A percentile compares a stretch with the other conserved stretches of the same genome.
phyloP scores from a whole-genome alignment of 169 alveolate species.

The Cryptosporidium meleagridis region DNA sequence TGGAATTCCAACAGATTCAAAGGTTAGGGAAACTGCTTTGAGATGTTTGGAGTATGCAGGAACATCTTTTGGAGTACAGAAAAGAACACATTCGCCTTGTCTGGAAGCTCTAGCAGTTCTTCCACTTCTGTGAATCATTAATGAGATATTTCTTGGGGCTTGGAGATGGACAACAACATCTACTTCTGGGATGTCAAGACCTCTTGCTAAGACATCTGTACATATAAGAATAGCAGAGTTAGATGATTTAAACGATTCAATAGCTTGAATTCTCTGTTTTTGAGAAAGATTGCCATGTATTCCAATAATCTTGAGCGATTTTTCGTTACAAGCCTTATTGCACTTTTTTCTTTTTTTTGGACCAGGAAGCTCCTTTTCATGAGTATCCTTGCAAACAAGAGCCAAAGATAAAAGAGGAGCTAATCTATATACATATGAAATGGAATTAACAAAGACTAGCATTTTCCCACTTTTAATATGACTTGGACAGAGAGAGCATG shows the following conservation, averaged over 20 bases:
- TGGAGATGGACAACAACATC: conserved; percentile 96
- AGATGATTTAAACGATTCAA: conserved; percentile 80
- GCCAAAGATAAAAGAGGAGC: conserved; percentile 73
- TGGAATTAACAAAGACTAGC: conserved; percentile 83
- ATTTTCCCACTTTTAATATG: conserved; percentile 63
- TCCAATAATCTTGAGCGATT: conserved; percentile 46
- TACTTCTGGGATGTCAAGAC: conserved; percentile 96
- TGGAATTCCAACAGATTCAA: conserved; percentile 28
- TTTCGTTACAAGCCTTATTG: conserved; percentile 2
- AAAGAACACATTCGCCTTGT: conserved; percentile 82
- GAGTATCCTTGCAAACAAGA: conserved; percentile 42
- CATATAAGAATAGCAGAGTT: conserved; percentile 86
- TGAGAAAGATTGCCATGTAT: conserved; percentile 84
- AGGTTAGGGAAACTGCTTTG: conserved; percentile 35
- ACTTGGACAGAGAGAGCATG: conserved; percentile 48
- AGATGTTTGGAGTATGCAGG: conserved; percentile 53
- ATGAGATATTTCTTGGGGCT: conserved; percentile 94
- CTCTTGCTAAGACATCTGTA: conserved; percentile 97
- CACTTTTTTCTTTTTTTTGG: conserved; percentile 57
- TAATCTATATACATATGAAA: conserved; percentile 83
- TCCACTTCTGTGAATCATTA: conserved; percentile 97
- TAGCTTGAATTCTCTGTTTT: conserved; percentile 81
- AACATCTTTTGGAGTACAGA: conserved; percentile 84
- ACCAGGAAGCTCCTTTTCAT: conserved; percentile 73
- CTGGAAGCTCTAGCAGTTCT: conserved; percentile 94